Conservation (phyloP, 23 red algal species). For the Gracilariopsis chorda region DNA sequence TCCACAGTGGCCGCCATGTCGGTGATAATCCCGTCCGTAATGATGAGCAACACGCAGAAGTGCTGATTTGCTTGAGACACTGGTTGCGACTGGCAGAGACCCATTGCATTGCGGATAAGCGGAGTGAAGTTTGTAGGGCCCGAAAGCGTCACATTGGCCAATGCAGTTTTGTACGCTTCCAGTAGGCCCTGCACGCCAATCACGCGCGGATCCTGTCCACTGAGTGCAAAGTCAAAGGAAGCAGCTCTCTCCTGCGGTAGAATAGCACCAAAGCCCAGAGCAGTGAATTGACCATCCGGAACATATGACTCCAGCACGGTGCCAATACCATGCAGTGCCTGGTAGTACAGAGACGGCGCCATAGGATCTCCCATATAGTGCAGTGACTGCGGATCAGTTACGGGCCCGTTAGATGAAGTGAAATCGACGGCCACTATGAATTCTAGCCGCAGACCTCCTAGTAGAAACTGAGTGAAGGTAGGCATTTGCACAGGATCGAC, state of each 20-base stretch:
- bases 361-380: conserved; percentile 71
- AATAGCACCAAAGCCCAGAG: conserved; percentile 75
- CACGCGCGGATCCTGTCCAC: conserved; percentile 47
- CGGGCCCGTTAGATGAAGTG: conserved; percentile 67
- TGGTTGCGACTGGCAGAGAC: not conserved
- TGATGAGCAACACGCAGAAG: conserved; percentile 67
- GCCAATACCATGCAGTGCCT: conserved; percentile 71
- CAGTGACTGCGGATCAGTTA: conserved; percentile 40
- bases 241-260: conserved; percentile 51
- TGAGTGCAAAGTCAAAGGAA: conserved; percentile 78
- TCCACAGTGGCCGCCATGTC: conserved; percentile 66
- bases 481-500: conserved; percentile 23
- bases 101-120: conserved; percentile 28
- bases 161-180: conserved; percentile 37
- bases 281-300: conserved; percentile 30
- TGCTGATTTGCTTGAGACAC: conserved; percentile 53
- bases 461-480: conserved; percentile 57
- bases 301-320: conserved; percentile 42
- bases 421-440: conserved; percentile 81
- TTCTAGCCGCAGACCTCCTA: conserved; percentile 61
- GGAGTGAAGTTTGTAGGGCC: conserved; percentile 59
- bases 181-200: conserved; percentile 67
- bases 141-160: conserved; percentile 45
- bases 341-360: conserved; percentile 41
- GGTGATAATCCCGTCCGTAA: conserved; percentile 80